phyloP scores from a whole-genome alignment of 2,329 filamentous ascomycete genomes.

The Aureobasidium sp. region DNA sequence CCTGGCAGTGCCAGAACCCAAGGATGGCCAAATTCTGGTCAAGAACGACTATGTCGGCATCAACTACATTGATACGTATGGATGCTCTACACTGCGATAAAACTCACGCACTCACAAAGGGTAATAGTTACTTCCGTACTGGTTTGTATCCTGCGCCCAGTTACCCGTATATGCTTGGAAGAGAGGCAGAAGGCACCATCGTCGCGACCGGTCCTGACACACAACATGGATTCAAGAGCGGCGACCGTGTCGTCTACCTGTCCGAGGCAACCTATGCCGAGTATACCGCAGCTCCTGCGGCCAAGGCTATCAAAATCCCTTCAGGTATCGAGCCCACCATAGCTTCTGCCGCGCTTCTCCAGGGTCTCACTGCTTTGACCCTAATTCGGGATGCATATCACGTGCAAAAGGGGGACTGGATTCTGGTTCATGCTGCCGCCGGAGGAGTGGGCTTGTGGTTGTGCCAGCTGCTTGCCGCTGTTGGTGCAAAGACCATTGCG shows the following conservation, averaged over 20 bases:
- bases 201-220: constrained; percentile 52
- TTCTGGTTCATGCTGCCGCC: constrained; percentile 78
- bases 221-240: constrained; percentile 50
- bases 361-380: constrained; percentile 76
- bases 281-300: constrained; percentile 49
- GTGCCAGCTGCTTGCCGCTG: constrained; percentile 62
- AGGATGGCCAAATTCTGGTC: constrained; percentile 68
- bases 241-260: constrained; percentile 68
- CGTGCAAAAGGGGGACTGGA: constrained; percentile 70
- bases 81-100: constrained; percentile 4
- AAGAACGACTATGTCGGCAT: constrained; percentile 74
- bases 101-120: neutral
- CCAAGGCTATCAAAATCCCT: constrained; percentile 57
- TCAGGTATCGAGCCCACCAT: constrained; percentile 52
- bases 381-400: constrained; percentile 66
- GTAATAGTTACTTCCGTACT: constrained; percentile 66
- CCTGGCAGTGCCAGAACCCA: constrained; percentile 60
- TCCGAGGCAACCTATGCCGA: constrained; percentile 50
- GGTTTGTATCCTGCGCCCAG: constrained; percentile 66
- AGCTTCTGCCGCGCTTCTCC: constrained; percentile 65
- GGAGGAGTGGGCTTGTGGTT: constrained; percentile 74
- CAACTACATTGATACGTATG: constrained; percentile 80
- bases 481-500: constrained; percentile 73
- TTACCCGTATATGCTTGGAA: constrained; percentile 70
- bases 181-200: constrained; percentile 69